Percentiles rank a stretch among this genome's conserved stretches.
Conservation (phyloP, 331 rosid genomes). For the Quercus tomentella region DNA sequence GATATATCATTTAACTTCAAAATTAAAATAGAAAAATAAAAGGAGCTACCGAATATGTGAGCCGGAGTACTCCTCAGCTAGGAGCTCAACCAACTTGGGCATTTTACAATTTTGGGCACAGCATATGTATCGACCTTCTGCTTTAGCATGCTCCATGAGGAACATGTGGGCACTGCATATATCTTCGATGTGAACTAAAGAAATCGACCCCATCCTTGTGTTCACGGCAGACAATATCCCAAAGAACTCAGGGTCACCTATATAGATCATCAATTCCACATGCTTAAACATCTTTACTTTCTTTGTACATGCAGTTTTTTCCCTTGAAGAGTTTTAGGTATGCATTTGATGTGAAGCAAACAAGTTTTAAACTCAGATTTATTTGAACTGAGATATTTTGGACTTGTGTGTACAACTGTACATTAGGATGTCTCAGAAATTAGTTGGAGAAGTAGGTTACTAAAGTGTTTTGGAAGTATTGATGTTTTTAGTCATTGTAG, state of each 20-base stretch:
- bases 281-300: neutral
- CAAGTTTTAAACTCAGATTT: too few relatives aligned
- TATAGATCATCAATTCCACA: conserved; percentile 5
- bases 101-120: conserved; percentile 42
- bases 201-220: conserved; percentile 75
- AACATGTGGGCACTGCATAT: conserved; percentile 74
- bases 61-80: conserved; percentile 43
- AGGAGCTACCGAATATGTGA: conserved; percentile 36
- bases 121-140: conserved; percentile 66
- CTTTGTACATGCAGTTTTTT: neutral
- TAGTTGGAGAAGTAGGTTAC: too few relatives aligned
- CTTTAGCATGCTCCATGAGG: conserved; percentile 62
- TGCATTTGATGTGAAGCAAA: too few relatives aligned
- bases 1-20: neutral
- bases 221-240: conserved; percentile 62
- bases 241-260: conserved; percentile 49
- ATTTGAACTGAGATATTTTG: too few relatives aligned
- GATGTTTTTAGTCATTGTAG: too few relatives aligned
- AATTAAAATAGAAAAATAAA: neutral
- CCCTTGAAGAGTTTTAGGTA: too few relatives aligned
- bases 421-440: too few relatives aligned
- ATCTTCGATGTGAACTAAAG: conserved; percentile 71
- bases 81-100: conserved; percentile 36
- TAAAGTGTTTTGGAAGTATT: too few relatives aligned
- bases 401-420: too few relatives aligned